phyloP scores from a whole-genome alignment of 2,329 filamentous ascomycete species.

The Cryphonectria naterciae region DNA sequence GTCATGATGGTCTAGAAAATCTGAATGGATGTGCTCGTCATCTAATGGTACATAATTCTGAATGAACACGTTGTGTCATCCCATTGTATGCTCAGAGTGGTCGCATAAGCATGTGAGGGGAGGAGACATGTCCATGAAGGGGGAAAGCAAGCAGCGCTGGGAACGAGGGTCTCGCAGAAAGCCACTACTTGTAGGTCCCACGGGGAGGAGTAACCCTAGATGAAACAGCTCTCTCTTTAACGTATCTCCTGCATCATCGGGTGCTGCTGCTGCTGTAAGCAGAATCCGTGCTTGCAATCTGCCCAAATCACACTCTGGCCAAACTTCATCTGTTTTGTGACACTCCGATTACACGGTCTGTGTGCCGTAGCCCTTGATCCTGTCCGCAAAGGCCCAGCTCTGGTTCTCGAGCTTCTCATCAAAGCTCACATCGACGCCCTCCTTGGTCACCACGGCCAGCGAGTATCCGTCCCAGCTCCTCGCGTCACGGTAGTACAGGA shows the following conservation, averaged over 20 bases:
- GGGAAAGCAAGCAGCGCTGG: neutral
- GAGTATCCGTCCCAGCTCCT: slow-evolving; percentile 90
- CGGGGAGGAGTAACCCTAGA: neutral
- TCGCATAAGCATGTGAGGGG: neutral
- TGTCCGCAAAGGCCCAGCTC: slow-evolving; percentile 97
- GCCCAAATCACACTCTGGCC: neutral
- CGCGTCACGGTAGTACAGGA: slow-evolving; percentile 95
- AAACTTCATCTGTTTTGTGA: neutral
- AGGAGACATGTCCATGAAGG: neutral
- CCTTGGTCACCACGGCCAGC: slow-evolving; percentile 85
- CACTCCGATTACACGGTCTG: slow-evolving; percentile 62
- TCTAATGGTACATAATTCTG: slow-evolving; percentile 19
- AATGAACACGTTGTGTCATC: slow-evolving; percentile 6
- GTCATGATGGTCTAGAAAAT: neutral
- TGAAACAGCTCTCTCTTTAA: neutral
- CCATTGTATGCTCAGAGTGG: neutral
- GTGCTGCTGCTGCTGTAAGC: neutral
- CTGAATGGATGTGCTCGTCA: slow-evolving; percentile 17
- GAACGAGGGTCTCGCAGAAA: neutral
- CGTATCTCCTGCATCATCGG: neutral
- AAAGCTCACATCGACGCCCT: slow-evolving; percentile 83
- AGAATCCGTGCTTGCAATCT: neutral
- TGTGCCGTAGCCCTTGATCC: slow-evolving; percentile 92
- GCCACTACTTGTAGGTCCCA: neutral
- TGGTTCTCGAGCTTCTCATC: slow-evolving; percentile 89